phyloP scores from a whole-genome alignment of 352 stramenopile genomes.

The Phytophthora ohioensis region DNA sequence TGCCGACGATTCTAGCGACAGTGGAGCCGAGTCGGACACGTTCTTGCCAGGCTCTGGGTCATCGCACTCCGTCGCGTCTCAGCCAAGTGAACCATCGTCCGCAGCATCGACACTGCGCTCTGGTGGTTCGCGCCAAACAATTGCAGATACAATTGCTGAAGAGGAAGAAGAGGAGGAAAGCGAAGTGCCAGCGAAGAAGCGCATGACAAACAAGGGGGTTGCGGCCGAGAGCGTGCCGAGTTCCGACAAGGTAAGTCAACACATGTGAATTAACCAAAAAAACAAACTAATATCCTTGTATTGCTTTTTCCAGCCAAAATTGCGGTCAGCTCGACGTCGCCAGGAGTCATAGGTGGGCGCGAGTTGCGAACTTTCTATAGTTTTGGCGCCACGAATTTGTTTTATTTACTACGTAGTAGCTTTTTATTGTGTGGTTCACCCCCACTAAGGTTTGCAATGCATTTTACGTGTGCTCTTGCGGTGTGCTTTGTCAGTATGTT shows the following conservation, averaged over 20 bases:
- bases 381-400: conserved; percentile 5
- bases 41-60: conserved; percentile 45
- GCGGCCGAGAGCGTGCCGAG: neutral
- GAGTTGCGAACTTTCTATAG: neutral
- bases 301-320: conserved; percentile 19
- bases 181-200: conserved; percentile 22
- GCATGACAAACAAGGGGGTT: conserved; percentile 9
- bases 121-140: neutral
- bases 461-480: conserved; percentile 9
- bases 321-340: conserved; percentile 22
- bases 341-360: conserved; percentile 11
- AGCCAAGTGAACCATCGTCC: conserved; percentile 3
- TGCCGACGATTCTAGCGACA: conserved; percentile 63
- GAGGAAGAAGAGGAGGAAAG: conserved; percentile 22
- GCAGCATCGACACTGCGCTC: conserved; percentile 24
- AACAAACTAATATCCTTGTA: conserved; percentile 1
- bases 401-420: conserved; percentile 19
- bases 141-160: conserved; percentile 23
- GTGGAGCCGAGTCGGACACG: conserved; percentile 51
- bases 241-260: conserved; percentile 26
- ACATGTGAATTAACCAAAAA: neutral
- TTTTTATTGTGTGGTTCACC: neutral
- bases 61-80: conserved; percentile 30
- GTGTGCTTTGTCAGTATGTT: conserved; percentile 3
- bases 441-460: conserved; percentile 7